Conservation (phyloP, 169 alveolate genomes). For the Theileria orientalis region DNA sequence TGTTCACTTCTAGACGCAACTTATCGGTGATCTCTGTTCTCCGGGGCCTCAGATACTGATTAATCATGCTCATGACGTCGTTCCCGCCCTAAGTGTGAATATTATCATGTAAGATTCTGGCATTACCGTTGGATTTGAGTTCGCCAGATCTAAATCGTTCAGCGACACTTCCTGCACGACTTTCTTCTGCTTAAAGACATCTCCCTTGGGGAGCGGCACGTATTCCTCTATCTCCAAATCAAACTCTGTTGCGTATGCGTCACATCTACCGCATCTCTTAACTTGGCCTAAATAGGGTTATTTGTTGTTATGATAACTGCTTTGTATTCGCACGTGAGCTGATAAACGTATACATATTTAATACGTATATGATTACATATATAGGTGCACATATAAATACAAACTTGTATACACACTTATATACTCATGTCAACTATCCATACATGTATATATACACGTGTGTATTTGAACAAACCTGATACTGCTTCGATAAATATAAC, state of each 20-base stretch:
- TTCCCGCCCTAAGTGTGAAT: constrained; percentile 86
- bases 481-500: constrained; percentile 96
- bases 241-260: constrained; percentile 95
- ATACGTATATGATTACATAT: background rate
- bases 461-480: constrained; percentile 79
- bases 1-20: constrained; percentile 96
- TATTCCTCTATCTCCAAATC: constrained; percentile 99
- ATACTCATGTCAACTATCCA: no score
- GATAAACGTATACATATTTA: background rate
- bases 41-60: constrained; percentile 94
- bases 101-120: background rate
- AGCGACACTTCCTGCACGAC: constrained; percentile 98
- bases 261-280: constrained; percentile 97
- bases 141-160: constrained; percentile 99
- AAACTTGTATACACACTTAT: no score
- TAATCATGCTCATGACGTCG: constrained; percentile 95
- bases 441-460: background rate
- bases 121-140: constrained; percentile 93
- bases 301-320: background rate
- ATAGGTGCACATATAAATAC: background rate
- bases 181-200: constrained; percentile 99
- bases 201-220: constrained; percentile 99
- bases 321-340: background rate
- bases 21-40: constrained; percentile 99
- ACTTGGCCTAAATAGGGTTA: constrained; percentile 81